phyloP scores from a whole-genome alignment of 116 monocot species.

The Trichopus zeylanicus region DNA sequence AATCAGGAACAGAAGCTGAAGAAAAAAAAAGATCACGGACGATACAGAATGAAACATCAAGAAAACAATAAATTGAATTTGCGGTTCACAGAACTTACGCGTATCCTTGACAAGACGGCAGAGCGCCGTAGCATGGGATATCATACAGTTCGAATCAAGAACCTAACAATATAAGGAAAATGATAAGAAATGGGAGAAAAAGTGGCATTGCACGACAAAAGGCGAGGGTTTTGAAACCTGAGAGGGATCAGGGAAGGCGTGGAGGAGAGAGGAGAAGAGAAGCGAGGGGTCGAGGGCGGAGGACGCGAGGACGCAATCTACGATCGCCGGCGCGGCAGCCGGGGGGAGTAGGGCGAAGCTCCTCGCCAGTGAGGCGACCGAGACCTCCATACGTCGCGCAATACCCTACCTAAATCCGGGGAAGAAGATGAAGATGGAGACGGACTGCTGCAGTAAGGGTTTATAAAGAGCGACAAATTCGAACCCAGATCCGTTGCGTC shows the following conservation, averaged over 20 bases:
- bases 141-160: conserved; percentile 11
- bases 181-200: background rate
- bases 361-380: conserved; percentile 29
- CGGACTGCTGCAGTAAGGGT: too few species aligned
- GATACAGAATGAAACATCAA: background rate
- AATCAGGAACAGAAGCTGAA: conserved; percentile 7
- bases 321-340: conserved; percentile 56
- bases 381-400: background rate
- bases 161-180: background rate
- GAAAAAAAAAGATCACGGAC: background rate
- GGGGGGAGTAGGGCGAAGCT: conserved; percentile 52
- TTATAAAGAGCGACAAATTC: too few species aligned
- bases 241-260: conserved; percentile 23
- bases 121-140: conserved; percentile 37
- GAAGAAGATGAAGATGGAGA: too few species aligned
- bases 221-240: conserved; percentile 19
- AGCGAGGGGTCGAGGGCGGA: conserved; percentile 26
- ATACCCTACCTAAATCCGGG: background rate
- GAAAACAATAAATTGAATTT: background rate
- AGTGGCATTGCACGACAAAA: background rate
- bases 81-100: conserved; percentile 21
- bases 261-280: conserved; percentile 58
- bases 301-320: conserved; percentile 78
- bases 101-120: conserved; percentile 46
- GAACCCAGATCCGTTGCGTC: too few species aligned